Conservation (phyloP, 2,329 filamentous ascomycete genomes). For the Claviceps purpurea region DNA sequence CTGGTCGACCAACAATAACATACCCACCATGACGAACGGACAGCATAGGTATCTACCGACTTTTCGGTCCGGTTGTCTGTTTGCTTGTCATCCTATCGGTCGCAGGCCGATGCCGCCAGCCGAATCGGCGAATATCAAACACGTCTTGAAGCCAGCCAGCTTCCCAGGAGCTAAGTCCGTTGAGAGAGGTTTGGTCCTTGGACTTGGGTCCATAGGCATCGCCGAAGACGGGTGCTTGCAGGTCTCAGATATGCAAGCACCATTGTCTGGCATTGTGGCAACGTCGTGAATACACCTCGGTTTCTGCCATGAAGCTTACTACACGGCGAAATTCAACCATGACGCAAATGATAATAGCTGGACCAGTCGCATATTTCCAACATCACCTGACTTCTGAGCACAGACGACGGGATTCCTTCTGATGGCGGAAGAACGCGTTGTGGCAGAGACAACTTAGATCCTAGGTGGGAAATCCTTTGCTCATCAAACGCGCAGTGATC, state of each 20-base stretch:
- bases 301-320: conserved; percentile 4
- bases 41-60: conserved; percentile 5
- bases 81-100: conserved; percentile 6
- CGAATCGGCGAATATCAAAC: conserved; percentile 6
- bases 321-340: neutral
- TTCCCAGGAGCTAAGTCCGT: neutral
- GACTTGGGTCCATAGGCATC: conserved; percentile 7
- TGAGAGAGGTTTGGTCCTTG: conserved; percentile 1
- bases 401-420: neutral
- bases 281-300: neutral
- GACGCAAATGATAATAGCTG: neutral
- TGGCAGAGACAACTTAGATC: neutral
- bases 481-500: neutral
- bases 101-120: conserved; percentile 5
- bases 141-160: neutral
- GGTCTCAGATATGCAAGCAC: conserved; percentile 6
- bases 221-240: conserved; percentile 11
- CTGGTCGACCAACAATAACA: neutral
- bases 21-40: neutral
- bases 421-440: neutral
- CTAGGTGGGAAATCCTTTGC: neutral
- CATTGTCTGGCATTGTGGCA: conserved; percentile 1
- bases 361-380: neutral
- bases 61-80: conserved; percentile 7
- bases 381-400: neutral